Base-by-base conservation (phyloP, 2,329 filamentous ascomycete genomes). In the Waltergamsia citrina region DNA sequence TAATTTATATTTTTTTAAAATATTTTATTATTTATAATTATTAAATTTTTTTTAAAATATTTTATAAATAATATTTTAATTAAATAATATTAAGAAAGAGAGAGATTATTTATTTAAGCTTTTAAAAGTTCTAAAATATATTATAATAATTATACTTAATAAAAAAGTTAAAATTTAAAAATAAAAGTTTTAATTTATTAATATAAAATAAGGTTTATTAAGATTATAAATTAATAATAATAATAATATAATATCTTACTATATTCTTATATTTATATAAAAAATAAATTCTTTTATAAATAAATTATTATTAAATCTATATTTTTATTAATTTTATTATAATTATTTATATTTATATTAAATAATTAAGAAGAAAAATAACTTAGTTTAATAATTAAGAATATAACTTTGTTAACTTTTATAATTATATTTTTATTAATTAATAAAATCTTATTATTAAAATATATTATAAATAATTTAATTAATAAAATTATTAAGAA, bases 231-330 rank as follows among this genome's bases (percentile, higher is more conserved):
- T 31, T 31, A 18, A 6, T 31, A 17, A 6, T 11, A 6, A 10
- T 31, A 16, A n/a, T n/a, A n/a, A n/a, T n/a, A n/a, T n/a, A 26
- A 35, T 35, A 15, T 30, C 19, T 27, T 35, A 29, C 22, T 33
- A 29, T 28, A 23, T 34, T 34, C 2, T 27, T n/a, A 29, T 32
- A 33, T 23, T 17, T 22, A 28, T 34, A 6, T n/a, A n/a, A n/a
- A n/a, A n/a, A n/a, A n/a, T n/a, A n/a, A n/a, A n/a, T n/a, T n/a
- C n/a, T n/a, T n/a, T n/a, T n/a, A n/a, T n/a, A n/a, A n/a, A n/a
- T n/a, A n/a, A n/a, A n/a, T n/a, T n/a, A n/a, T n/a, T n/a, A n/a
- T n/a, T n/a, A n/a, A n/a, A n/a, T n/a, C n/a, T n/a, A n/a, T n/a
- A n/a, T n/a, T n/a, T n/a, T n/a, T 27, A 6, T n/a, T 15, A 20